A percentile compares a stretch with the other conserved stretches of the same genome.
These are phyloP conservation scores for Penicillium griseofulvum DNA, from an alignment of 2,329 filamentous ascomycete genomes.

Conservation along the genomic window DNA sequence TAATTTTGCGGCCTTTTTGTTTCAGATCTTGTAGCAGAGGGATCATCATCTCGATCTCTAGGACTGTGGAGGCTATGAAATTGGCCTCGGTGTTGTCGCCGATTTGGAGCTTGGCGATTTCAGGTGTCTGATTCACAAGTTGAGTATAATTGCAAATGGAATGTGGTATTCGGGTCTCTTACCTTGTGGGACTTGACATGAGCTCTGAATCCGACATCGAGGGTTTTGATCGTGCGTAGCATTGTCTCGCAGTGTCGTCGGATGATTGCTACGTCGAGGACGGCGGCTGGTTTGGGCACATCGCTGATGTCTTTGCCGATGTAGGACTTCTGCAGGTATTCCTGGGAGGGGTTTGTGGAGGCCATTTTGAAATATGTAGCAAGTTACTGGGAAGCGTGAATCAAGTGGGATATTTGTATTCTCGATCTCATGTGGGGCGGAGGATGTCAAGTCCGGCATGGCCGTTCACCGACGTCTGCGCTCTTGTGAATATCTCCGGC, in stretches of 20 bases:
- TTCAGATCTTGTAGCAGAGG: slow-evolving; percentile 58
- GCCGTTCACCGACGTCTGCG: background rate
- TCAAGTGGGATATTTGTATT: background rate
- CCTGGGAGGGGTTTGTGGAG: slow-evolving; percentile 9
- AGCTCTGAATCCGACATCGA: slow-evolving; percentile 67
- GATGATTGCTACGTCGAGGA: slow-evolving; percentile 67
- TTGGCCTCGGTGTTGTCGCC: slow-evolving; percentile 56
- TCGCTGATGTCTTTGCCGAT: slow-evolving; percentile 60
- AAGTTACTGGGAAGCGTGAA: background rate
- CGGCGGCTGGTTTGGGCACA: slow-evolving; percentile 63
- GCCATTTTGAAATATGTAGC: slow-evolving; percentile 2
- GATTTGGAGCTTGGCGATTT: slow-evolving; percentile 69
- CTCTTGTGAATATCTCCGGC: background rate
- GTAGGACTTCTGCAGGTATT: slow-evolving; percentile 37
- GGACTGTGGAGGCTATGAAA: slow-evolving; percentile 70
- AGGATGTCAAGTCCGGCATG: slow-evolving; percentile 3
- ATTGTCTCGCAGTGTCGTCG: slow-evolving; percentile 68
- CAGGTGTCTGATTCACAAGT: slow-evolving; percentile 53
- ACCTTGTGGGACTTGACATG: slow-evolving; percentile 86
- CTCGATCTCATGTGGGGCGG: slow-evolving; percentile 7
- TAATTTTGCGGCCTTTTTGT: slow-evolving; percentile 53
- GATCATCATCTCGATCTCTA: slow-evolving; percentile 67
- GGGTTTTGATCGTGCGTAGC: slow-evolving; percentile 59
- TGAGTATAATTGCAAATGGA: background rate
- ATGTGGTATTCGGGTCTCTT: slow-evolving; percentile 7